phyloP scores from a whole-genome alignment of 495 filamentous ascomycete genomes.

The Aspergillus cristatus region DNA sequence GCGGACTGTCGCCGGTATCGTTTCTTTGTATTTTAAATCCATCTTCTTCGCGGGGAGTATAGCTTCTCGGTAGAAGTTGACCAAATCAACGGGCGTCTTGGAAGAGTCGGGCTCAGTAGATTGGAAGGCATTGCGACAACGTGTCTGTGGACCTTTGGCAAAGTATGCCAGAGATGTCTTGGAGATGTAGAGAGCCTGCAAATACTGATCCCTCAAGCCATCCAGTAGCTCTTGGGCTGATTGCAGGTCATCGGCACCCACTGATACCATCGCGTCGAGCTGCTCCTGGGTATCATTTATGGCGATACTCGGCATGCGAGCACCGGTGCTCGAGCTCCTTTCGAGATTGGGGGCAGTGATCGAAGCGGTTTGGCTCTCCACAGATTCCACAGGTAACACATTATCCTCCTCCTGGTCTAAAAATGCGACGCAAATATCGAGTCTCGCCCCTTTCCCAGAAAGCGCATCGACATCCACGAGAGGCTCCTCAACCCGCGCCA shows the following conservation, averaged over 20 bases:
- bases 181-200: conserved; percentile 83
- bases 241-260: conserved; percentile 29
- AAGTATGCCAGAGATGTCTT: conserved; percentile 95
- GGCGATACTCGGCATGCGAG: background rate
- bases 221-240: conserved; percentile 56
- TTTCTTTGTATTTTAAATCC: conserved; percentile 81
- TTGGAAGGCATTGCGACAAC: conserved; percentile 70
- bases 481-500: conserved; percentile 30
- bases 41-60: conserved; percentile 65
- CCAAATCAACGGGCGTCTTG: conserved; percentile 36
- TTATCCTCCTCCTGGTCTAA: conserved; percentile 4
- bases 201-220: conserved; percentile 66
- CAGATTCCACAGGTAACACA: conserved; percentile 14
- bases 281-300: conserved; percentile 11
- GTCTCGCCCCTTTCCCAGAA: conserved; percentile 9
- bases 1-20: conserved; percentile 56
- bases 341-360: conserved; percentile 2
- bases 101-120: conserved; percentile 36
- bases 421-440: conserved; percentile 29
- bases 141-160: conserved; percentile 89
- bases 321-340: conserved; percentile 7
- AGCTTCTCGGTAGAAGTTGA: conserved; percentile 59
- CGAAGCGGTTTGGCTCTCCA: conserved; percentile 14
- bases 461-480: conserved; percentile 9
- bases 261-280: conserved; percentile 1